Percentiles rank a stretch among this genome's conserved stretches.
phyloP scores from a whole-genome alignment of 768 basidiomycete species.

The Rickenella mellea region DNA sequence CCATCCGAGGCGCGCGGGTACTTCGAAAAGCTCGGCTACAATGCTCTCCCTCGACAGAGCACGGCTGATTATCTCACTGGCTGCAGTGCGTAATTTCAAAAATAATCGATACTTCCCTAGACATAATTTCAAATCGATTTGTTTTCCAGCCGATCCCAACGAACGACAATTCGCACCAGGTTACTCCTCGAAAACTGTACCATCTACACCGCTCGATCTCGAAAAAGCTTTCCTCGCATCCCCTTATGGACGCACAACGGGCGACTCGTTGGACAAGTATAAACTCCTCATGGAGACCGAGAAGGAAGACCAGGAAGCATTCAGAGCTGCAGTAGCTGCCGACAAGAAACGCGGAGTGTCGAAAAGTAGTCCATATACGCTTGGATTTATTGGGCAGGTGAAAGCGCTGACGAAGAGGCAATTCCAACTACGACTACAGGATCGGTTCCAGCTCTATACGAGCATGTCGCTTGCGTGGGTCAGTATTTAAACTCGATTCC shows the following conservation, averaged over 20 bases:
- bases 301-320: conserved; percentile 61
- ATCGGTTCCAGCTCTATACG: conserved; percentile 68
- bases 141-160: conserved; percentile 52
- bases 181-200: conserved; percentile 46
- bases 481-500: conserved; percentile 20
- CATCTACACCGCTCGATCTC: conserved; percentile 57
- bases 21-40: conserved; percentile 69
- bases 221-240: conserved; percentile 54
- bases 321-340: conserved; percentile 62
- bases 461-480: conserved; percentile 55
- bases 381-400: conserved; percentile 70
- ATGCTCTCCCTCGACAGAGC: conserved; percentile 69
- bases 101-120: conserved; percentile 13
- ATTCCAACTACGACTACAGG: conserved; percentile 66
- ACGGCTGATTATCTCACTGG: conserved; percentile 82
- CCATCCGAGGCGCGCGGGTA: conserved; percentile 65
- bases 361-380: conserved; percentile 73
- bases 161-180: conserved; percentile 73
- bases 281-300: conserved; percentile 47
- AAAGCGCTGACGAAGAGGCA: conserved; percentile 60
- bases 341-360: conserved; percentile 76
- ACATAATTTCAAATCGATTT: conserved; percentile 30
- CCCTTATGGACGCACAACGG: conserved; percentile 30
- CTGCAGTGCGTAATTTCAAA: conserved; percentile 29
- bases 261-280: conserved; percentile 44